A percentile compares a stretch with the other conserved stretches of the same genome.
Evolutionary conservation across 148 eudicot species (phyloP).

Genomic region (Chenopodium quinoa): DNA sequence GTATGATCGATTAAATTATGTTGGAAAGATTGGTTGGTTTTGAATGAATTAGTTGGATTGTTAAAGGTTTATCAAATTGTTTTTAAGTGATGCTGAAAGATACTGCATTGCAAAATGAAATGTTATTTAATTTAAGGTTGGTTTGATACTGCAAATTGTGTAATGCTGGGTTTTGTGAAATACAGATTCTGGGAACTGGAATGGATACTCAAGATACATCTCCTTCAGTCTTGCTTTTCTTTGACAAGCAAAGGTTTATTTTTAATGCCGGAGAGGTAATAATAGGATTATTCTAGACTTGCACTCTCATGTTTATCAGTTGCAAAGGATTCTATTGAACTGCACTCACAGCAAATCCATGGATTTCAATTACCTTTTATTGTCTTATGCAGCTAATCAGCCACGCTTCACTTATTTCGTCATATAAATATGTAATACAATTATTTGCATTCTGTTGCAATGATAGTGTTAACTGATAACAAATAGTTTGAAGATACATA

Average conservation of each 20-base stretch:
- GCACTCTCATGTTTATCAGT: background rate
- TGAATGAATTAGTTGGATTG: background rate
- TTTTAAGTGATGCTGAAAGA: background rate
- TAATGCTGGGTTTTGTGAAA: constrained; percentile 6
- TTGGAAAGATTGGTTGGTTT: background rate
- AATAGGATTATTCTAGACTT: background rate
- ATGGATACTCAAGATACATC: constrained; percentile 98
- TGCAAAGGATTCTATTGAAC: background rate
- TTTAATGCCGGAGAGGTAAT: constrained; percentile 98
- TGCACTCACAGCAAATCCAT: background rate
- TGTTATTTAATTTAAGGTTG: background rate
- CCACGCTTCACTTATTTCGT: background rate
- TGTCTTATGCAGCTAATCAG: background rate
- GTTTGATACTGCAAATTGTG: background rate
- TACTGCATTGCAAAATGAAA: background rate
- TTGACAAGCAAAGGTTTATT: constrained; percentile 85
- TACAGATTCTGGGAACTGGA: constrained; percentile 89
- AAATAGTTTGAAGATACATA: background rate
- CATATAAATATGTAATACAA: background rate
- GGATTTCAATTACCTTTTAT: constrained; percentile 7
- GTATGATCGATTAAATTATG: background rate
- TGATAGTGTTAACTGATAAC: background rate
- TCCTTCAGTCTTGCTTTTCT: constrained; percentile 85
- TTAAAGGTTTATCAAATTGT: background rate
- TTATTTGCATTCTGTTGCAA: background rate